A percentile compares a stretch with the other conserved stretches of the same genome.
phyloP scores from a whole-genome alignment of 495 filamentous ascomycete genomes.

The Hypoxylon crocopeplum region DNA sequence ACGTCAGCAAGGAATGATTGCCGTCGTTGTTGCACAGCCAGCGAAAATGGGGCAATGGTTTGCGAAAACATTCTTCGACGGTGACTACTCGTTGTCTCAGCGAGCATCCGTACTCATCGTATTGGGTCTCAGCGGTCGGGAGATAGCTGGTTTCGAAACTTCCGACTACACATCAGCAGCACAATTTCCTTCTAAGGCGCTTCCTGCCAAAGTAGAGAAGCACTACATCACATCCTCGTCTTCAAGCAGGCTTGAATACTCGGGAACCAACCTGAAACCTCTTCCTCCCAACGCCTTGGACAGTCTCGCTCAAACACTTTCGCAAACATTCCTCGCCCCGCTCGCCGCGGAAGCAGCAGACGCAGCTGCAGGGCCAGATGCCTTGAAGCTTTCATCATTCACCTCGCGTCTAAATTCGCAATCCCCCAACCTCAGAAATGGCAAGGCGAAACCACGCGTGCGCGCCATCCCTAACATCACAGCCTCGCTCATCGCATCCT shows the following conservation, averaged over 20 bases:
- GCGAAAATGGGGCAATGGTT: constrained; percentile 83
- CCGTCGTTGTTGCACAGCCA: constrained; percentile 78
- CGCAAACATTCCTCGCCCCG: constrained; percentile 76
- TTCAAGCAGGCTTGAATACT: constrained; percentile 23
- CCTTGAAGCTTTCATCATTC: constrained; percentile 73
- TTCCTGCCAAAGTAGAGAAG: constrained; percentile 66
- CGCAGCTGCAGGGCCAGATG: constrained; percentile 74
- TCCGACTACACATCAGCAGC: constrained; percentile 58
- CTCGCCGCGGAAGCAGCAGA: constrained; percentile 76
- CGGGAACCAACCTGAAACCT: constrained; percentile 47
- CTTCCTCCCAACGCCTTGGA: constrained; percentile 66
- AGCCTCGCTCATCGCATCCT: constrained; percentile 71
- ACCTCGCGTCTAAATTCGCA: constrained; percentile 48
- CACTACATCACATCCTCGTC: constrained; percentile 44
- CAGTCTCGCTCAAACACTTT: constrained; percentile 64
- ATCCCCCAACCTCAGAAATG: constrained; percentile 15
- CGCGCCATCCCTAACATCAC: constrained; percentile 77
- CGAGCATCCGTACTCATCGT: constrained; percentile 80
- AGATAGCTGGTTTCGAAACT: constrained; percentile 80
- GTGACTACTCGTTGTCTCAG: constrained; percentile 87
- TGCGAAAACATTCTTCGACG: constrained; percentile 83
- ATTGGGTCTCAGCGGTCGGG: constrained; percentile 83
- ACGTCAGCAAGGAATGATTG: constrained; percentile 83
- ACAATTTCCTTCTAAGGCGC: constrained; percentile 74
- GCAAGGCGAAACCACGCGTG: constrained; percentile 56